Evolutionary conservation across 768 basidiomycete genomes (phyloP), one percentile per base, ranked within the genome.

Genomic region (Cystobasidium onofrii): DNA sequence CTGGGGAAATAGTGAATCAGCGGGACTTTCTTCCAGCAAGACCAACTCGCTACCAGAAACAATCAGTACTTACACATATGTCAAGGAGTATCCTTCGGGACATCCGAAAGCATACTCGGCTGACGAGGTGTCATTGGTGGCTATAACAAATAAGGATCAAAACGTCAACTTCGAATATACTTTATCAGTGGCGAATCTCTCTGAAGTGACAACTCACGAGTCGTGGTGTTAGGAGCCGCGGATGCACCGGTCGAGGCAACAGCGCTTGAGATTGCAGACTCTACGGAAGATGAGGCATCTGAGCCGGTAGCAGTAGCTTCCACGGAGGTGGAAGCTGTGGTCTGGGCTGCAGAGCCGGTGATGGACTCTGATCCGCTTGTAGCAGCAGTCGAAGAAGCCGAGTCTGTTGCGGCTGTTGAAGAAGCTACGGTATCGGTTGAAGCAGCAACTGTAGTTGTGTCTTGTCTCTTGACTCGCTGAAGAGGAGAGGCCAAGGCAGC

Each of bases 401-500:
- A 31, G 34, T 63, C 61, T 23, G 61, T 63, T n/a, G 61, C n/a
- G n/a, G n/a, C 64, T 66, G 64, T n/a, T 9, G 64, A 36, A 20
- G 44, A 9, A 10, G 65, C 39, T 41, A 20, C 46, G 23, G 7
- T 44, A 29, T 17, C 52, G 31, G 52, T 36, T 4, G 33, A n/a
- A 3, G 54, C 29, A 12, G 9, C 52, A 57, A 20, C 31, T 9
- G 55, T 43, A 18, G 44, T 57, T 6, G 27, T 50, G n/a, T 50
- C 57, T 60, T 60, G 57, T 71, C 55, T 60, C 69, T 60, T 71
- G 69, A 60, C 57, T 29, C 33, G 25, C 27, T 60, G 55, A 55
- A 71, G 55, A n/a, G 69, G 69, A n/a, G 69, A 57, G 20, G 69
- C 69, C 18, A 71, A 25, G 55, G 25, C 69, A 36, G 69, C 50